Conservation (phyloP, 352 stramenopile species). For the Phytophthora sojae region DNA sequence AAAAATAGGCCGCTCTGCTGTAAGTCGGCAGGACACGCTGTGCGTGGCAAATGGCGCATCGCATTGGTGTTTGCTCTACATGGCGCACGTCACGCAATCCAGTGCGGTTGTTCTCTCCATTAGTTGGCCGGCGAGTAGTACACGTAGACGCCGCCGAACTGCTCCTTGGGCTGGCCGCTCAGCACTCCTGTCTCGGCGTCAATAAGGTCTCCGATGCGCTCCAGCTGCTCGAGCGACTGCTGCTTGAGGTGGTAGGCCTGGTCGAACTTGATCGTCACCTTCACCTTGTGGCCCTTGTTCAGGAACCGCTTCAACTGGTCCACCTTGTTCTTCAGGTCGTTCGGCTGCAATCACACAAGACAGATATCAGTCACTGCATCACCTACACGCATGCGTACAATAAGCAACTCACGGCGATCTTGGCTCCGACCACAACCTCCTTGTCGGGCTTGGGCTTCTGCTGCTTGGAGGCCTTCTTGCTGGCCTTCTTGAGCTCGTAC, state of each 20-base stretch:
- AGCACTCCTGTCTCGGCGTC: slow-evolving; percentile 43
- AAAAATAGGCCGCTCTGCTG: neutral
- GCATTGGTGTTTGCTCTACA: slow-evolving; percentile 11
- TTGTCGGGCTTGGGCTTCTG: slow-evolving; percentile 78
- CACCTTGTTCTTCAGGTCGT: slow-evolving; percentile 80
- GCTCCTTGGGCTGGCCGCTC: slow-evolving; percentile 44
- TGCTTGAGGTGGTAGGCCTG: slow-evolving; percentile 67
- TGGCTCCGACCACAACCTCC: slow-evolving; percentile 71
- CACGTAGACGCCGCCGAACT: slow-evolving; percentile 70
- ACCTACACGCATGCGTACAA: neutral
- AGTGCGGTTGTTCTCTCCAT: neutral
- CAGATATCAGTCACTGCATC: neutral
- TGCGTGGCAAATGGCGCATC: slow-evolving; percentile 1
- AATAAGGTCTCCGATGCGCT: slow-evolving; percentile 54
- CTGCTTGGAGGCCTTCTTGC: slow-evolving; percentile 65
- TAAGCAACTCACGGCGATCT: slow-evolving; percentile 67
- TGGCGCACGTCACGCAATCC: slow-evolving; percentile 4
- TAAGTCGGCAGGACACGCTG: neutral
- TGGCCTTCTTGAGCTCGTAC: slow-evolving; percentile 74
- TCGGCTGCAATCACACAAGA: slow-evolving; percentile 34
- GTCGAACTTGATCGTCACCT: slow-evolving; percentile 75
- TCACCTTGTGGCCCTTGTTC: slow-evolving; percentile 82
- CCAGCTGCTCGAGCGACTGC: slow-evolving; percentile 54
- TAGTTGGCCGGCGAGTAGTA: slow-evolving; percentile 55
- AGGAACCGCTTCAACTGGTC: slow-evolving; percentile 75